Evolutionary conservation across 176 grass and related monocot species (phyloP), one percentile per base, ranked within the genome.

Genomic region (Aegilops tauschii): DNA sequence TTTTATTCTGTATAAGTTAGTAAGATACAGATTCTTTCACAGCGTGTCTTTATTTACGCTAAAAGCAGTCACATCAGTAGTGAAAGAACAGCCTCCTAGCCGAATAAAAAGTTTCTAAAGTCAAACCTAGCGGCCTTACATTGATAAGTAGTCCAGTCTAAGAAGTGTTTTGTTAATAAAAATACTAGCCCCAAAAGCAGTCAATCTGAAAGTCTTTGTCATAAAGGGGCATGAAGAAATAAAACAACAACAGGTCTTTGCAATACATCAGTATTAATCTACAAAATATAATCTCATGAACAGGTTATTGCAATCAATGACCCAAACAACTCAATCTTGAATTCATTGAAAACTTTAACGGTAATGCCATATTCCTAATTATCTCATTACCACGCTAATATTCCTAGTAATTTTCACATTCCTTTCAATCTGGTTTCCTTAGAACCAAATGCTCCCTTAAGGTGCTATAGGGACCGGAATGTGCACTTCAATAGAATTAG

Each of bases 341-440:
- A n/a, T 40, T 71, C 68, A 10, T 40, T 71, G 35, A 18, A 40
- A 40, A 69, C 18, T 31, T 69, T 35, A 32, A 69, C 6, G 35
- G 35, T 40, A 71, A 70, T 71, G 34, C 21, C 68, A 71, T 71
- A 40, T 40, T 71, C 20, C 66, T n/a, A 37, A 40, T 71, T 44
- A 40, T 42, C 36, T 12, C 35, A 42, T 72, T 72, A 21, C 20
- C 20, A 72, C 3, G 69, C 10, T 40, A 72, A 40, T 36, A n/a
- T 72, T 72, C 35, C 69, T 72, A 72, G 20, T 10, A 72, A 40
- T 23, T 72, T 20, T 40, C 20, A 72, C 69, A 40, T 72, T 72
- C 35, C 69, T 72, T 72, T 69, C 66, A 18, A 72, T 72, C 69
- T 72, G 35, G 20, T 72, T 40, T 72, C 23, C 36, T 72, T 72